Conservation (phyloP, 139 green algal genomes). For the Trebouxia sp. region DNA sequence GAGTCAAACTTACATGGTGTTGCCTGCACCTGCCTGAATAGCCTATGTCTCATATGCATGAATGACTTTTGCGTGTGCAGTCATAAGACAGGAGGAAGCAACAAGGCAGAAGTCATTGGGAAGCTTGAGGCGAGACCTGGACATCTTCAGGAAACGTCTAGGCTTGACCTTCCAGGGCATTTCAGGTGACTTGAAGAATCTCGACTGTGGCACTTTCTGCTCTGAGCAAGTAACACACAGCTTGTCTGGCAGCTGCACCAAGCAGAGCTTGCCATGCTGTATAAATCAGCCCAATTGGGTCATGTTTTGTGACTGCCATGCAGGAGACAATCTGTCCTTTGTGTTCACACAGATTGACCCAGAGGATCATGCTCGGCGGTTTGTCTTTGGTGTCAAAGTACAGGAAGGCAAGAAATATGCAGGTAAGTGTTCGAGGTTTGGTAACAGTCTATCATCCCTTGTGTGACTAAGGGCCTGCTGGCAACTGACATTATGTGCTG, state of each 20-base stretch:
- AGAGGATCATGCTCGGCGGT: constrained; percentile 1
- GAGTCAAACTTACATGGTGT: too few relatives aligned
- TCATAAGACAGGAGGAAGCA: not conserved
- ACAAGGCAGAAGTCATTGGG: not conserved
- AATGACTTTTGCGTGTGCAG: not conserved
- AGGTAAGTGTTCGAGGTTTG: not conserved
- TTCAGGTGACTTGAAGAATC: not conserved
- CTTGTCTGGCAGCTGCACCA: not conserved
- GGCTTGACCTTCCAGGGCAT: not conserved
- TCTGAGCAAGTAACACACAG: not conserved
- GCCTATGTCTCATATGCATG: too few relatives aligned
- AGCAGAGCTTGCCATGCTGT: not conserved
- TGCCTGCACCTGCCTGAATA: too few relatives aligned
- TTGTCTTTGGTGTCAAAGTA: not conserved
- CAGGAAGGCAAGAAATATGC: constrained; percentile 7
- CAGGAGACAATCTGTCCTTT: constrained; percentile 17
- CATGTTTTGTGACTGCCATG: not conserved
- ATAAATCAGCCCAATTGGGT: not conserved
- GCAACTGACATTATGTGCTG: too few relatives aligned
- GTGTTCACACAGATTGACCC: constrained; percentile 16
- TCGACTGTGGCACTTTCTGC: not conserved
- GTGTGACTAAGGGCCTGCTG: too few relatives aligned
- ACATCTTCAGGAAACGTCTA: constrained; percentile 3
- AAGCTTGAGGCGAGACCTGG: not conserved
- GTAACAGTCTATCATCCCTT: not conserved